A percentile compares a stretch with the other conserved stretches of the same genome.
phyloP scores from a whole-genome alignment of 345 rosid species.

The Lumnitzera racemosa region DNA sequence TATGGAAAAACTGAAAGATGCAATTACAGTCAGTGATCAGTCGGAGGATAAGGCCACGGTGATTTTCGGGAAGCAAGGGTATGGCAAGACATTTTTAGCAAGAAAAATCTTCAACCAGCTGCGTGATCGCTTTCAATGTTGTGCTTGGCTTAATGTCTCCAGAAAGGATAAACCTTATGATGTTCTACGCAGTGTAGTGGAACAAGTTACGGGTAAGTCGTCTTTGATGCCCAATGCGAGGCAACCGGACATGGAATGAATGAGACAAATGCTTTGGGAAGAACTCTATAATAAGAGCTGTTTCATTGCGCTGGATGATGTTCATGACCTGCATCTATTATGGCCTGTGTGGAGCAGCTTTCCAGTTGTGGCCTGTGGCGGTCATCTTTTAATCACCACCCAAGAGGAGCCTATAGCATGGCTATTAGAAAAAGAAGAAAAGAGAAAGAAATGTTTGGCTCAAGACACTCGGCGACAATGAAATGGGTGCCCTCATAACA shows the following conservation, averaged over 20 bases:
- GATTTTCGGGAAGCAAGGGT: conserved; percentile 8
- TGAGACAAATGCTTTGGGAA: background rate
- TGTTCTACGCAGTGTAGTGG: background rate
- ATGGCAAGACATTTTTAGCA: conserved; percentile 17
- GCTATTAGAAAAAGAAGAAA: no score
- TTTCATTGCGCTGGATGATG: conserved; percentile 15
- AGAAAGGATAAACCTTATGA: background rate
- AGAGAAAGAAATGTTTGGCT: background rate
- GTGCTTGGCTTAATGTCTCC: conserved; percentile 9
- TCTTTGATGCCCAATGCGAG: background rate
- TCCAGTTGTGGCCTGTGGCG: background rate
- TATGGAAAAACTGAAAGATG: no score
- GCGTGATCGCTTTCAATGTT: conserved; percentile 4
- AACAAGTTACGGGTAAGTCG: no score
- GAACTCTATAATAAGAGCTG: conserved; percentile 5
- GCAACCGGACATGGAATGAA: background rate
- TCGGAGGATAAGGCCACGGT: no score
- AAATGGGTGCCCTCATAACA: background rate
- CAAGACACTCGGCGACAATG: background rate
- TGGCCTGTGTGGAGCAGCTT: background rate
- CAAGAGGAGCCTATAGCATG: background rate
- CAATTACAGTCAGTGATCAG: no score
- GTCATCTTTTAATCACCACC: conserved; percentile 10
- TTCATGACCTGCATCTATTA: background rate
- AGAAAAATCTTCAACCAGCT: background rate